Conservation (phyloP, 2,329 filamentous ascomycete genomes). For the Hypoxylon sp. region DNA sequence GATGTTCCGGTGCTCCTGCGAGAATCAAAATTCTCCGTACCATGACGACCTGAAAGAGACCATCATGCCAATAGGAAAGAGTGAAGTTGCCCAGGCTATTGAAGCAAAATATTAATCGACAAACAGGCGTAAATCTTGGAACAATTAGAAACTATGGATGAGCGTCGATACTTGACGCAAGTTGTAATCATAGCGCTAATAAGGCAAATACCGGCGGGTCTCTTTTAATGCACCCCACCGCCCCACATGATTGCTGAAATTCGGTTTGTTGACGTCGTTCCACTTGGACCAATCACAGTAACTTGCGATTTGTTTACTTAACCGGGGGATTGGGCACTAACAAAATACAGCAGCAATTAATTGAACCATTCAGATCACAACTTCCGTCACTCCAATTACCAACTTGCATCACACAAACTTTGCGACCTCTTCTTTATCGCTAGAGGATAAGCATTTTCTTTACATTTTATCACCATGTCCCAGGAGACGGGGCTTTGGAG, state of each 20-base stretch:
- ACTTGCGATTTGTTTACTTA: conserved; percentile 52
- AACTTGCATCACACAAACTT: conserved; percentile 28
- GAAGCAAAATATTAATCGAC: conserved; percentile 3
- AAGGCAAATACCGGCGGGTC: not conserved
- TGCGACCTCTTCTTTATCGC: conserved; percentile 15
- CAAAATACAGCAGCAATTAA: conserved; percentile 11
- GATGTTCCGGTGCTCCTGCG: conserved; percentile 50
- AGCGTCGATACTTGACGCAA: not conserved
- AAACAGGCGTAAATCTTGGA: not conserved
- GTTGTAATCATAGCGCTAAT: not conserved
- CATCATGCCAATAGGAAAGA: conserved; percentile 18
- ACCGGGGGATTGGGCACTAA: conserved; percentile 35
- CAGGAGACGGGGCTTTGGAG: conserved; percentile 92
- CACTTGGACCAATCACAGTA: conserved; percentile 44
- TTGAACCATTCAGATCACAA: conserved; percentile 27
- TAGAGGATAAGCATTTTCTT: conserved; percentile 19
- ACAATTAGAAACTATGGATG: not conserved
- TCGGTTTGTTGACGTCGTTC: conserved; percentile 44
- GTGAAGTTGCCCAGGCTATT: conserved; percentile 5
- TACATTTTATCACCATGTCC: conserved; percentile 73
- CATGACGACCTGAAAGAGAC: conserved; percentile 43
- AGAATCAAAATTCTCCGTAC: conserved; percentile 51
- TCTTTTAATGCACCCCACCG: conserved; percentile 9
- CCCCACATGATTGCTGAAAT: conserved; percentile 24
- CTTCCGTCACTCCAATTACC: conserved; percentile 40